A percentile compares a stretch with the other conserved stretches of the same genome.
phyloP scores from a whole-genome alignment of 331 rosid genomes.

The Malus hybrid region DNA sequence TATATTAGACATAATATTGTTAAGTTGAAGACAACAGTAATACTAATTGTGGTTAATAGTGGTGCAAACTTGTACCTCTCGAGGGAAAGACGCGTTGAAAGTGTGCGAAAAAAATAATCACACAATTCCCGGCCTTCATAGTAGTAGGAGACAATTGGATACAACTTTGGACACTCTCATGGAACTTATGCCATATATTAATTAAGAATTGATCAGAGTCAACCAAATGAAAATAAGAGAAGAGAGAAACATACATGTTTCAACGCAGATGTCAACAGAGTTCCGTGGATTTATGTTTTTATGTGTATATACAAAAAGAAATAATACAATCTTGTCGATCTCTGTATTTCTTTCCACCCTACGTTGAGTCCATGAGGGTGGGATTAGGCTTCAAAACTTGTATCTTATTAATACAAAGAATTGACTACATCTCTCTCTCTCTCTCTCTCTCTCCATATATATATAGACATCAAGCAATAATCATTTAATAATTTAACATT shows the following conservation, averaged over 20 bases:
- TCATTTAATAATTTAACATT: too few species aligned
- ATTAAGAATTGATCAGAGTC: background rate
- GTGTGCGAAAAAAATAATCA: background rate
- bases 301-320: background rate
- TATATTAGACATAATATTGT: background rate
- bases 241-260: background rate
- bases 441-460: background rate
- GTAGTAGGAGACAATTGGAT: background rate
- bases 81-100: background rate
- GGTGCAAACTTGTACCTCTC: background rate
- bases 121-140: background rate
- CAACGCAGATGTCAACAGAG: background rate
- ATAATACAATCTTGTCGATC: background rate
- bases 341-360: background rate
- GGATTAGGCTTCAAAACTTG: background rate
- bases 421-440: background rate
- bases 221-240: background rate
- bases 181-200: background rate
- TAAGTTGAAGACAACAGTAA: background rate
- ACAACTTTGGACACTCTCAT: background rate
- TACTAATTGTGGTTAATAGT: too few species aligned
- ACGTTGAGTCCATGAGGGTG: background rate
- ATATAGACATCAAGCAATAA: background rate
- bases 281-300: background rate
- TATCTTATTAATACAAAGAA: background rate